Base-by-base conservation (phyloP, 1,284 basidiomycete species). In the Trichosporon inkin region DNA sequence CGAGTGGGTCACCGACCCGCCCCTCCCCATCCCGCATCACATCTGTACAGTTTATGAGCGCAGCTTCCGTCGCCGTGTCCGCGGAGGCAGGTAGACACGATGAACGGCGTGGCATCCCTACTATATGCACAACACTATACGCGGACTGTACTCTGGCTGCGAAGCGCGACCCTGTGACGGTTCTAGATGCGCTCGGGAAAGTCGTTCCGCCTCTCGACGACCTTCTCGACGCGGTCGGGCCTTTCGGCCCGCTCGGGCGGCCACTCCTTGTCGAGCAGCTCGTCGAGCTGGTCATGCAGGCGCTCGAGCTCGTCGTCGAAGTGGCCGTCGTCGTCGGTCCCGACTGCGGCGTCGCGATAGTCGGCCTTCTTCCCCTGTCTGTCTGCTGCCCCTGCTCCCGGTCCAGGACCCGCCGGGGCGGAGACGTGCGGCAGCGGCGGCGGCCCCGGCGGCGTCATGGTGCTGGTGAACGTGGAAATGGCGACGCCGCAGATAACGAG, bases 301-400 rank as follows among this genome's bases (percentile, higher is more conserved):
- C 24, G 38, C 41, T 20, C 38, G 32, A 34, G 34, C 24, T 62
- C 37, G 11, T 56, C 37, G 34, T 59, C 49, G 28, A 49, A 54
- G 13, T 41, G 36, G 8, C n/a, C 49, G 7, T 67, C 67, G 19
- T 70, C 68, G 20, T 73, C 71, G 13, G 67, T 66, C 2, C 71
- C 69, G 2, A 69, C 68, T 10, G 60, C 66, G 58, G 69, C 66
- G 47, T 75, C 73, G 7, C 62, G 64, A 14, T 49, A 49, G 14
- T 13, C 24, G 1, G 22, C 14, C 24, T 28, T 24, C 22, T 41
- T 44, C 20, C 22, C 22, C 19, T 16, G 20, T 22, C 2, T 3
- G 20, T 34, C 6, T 40, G 44, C 19, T 57, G 14, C 17, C 52
- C 39, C 57, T 1, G 52, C n/a, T 13, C 41, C 57, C 10, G 41